Evolutionary conservation across 352 stramenopile genomes (phyloP).

Genomic region (Phytopythium boreale): DNA sequence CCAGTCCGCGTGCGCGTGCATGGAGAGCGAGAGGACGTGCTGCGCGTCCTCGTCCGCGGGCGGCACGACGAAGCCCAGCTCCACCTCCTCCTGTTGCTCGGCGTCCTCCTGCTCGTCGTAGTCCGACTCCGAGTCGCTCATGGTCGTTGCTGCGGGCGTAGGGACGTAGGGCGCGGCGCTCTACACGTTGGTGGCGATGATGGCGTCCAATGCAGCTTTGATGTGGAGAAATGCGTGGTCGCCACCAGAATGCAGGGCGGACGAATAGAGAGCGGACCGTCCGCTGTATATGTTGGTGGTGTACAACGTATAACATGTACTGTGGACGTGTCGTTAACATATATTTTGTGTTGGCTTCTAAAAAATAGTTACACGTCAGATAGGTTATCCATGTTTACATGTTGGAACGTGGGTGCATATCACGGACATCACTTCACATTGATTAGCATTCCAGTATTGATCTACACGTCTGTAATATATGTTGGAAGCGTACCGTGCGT

Average conservation of each 20-base stretch:
- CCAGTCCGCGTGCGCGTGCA: conserved; percentile 70
- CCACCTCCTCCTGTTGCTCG: conserved; percentile 39
- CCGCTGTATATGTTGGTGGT: no score
- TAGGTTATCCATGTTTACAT: no score
- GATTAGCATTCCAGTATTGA: no score
- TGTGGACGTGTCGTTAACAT: no score
- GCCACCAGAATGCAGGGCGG: no score
- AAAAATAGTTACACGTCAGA: no score
- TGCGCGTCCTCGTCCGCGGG: conserved; percentile 20
- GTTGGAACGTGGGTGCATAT: no score
- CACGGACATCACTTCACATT: no score
- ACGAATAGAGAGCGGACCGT: no score
- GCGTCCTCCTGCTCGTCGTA: conserved; percentile 38
- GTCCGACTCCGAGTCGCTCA: conserved; percentile 55
- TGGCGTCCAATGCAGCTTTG: not conserved
- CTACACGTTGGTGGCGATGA: not conserved
- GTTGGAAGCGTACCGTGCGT: not conserved
- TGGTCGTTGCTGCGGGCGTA: not conserved
- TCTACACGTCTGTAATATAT: not conserved
- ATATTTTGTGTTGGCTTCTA: no score
- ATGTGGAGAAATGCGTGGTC: not conserved
- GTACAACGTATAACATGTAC: no score
- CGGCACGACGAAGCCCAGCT: conserved; percentile 72
- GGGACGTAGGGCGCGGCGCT: not conserved
- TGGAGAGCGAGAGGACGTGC: conserved; percentile 13